Conservation (phyloP, 305 asterid species). For the Salvia sclarea region DNA sequence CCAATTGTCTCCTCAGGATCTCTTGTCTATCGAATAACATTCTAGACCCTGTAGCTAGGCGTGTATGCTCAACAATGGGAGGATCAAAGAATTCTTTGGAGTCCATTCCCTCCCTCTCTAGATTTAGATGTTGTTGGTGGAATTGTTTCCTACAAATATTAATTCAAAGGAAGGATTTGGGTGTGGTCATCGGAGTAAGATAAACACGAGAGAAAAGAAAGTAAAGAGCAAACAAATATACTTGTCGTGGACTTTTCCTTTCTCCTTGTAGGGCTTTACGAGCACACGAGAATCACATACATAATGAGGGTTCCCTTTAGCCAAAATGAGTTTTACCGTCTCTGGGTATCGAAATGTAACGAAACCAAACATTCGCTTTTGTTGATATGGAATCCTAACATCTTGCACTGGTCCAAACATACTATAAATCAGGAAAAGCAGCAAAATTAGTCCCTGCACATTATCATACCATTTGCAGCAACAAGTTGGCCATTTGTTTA, state of each 20-base stretch:
- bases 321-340: conserved; percentile 85
- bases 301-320: conserved; percentile 94
- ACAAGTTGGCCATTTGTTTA: conserved; percentile 19
- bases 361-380: conserved; percentile 93
- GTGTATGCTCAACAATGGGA: conserved; percentile 55
- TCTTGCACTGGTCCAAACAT: conserved; percentile 95
- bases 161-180: conserved; percentile 17
- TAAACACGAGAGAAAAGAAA: background rate
- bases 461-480: conserved; percentile 1
- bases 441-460: too few relatives aligned
- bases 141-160: conserved; percentile 45
- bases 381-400: conserved; percentile 97
- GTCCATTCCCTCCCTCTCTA: conserved; percentile 60
- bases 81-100: conserved; percentile 61
- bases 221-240: conserved; percentile 4
- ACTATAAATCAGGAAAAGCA: conserved; percentile 36
- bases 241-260: conserved; percentile 71
- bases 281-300: conserved; percentile 98
- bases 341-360: conserved; percentile 81
- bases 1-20: conserved; percentile 75
- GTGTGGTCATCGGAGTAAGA: conserved; percentile 4
- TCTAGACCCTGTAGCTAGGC: conserved; percentile 53
- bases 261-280: conserved; percentile 96
- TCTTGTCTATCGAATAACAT: conserved; percentile 73
- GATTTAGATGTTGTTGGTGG: conserved; percentile 51